Base-by-base conservation (phyloP, 352 stramenopile genomes). In the Elongisporangium prolatum region DNA sequence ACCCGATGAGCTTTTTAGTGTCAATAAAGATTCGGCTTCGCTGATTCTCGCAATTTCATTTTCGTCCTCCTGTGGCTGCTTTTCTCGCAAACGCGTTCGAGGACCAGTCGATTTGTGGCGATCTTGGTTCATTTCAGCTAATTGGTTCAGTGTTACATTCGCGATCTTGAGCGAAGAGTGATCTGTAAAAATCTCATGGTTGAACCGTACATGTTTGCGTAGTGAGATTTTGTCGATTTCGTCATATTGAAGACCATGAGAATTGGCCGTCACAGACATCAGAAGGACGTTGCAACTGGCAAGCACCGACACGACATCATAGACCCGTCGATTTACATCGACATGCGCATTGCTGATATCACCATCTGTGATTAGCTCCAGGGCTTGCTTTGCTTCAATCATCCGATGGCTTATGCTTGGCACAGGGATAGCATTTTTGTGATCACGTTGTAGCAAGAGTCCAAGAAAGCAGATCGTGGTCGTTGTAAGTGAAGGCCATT, bases 271-370 rank as follows among this genome's bases (percentile, higher is more conserved):
- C 8, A 63, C 50, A 4, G 64, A 67, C 2, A 75, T 66, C 16
- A 71, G 48, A 18, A 91, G 65, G 28, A 88, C 54, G 50, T 77
- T 78, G 61, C 82, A 83, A 54, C 61, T 80, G 3, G 55, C 65
- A 38, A 91, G 67, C 21, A 91, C 76, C 0, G 79, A 80, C 24
- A 85, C 78, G 21, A 89, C 75, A 25, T 89, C 79, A 51, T 91
- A 91, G 18, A 91, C 60, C 0, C 81, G 79, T 4, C 81, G 79
- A 52, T 78, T 77, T 13, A 79, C 67, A 54, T 89, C 79, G 25
- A 54, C 61, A 16, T 69, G 61, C 17, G 72, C 38, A 21, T 44
- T 61, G 25, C 64, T 60, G 16, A 54, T 18, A 66, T 57, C 24
- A 65, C 22, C 49, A 60, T 58, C 10, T 57, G 54, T 24, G 48